Percentiles rank a stretch among this genome's conserved stretches.
Conservation (phyloP, 1,284 basidiomycete genomes). For the Ganoderma multipileum region DNA sequence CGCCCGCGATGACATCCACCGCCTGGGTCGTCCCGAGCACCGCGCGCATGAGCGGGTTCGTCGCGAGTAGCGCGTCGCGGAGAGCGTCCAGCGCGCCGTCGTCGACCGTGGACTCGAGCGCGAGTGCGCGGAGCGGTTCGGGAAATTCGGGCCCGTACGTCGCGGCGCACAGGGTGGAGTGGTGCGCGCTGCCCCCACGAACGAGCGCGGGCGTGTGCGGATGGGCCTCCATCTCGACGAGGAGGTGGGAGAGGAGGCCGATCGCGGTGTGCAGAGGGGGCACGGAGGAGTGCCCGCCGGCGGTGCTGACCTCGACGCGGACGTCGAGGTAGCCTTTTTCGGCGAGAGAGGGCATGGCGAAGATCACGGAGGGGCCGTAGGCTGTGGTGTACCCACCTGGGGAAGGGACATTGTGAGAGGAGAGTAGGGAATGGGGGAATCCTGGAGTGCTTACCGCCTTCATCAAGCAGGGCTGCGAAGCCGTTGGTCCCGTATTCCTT, state of each 20-base stretch:
- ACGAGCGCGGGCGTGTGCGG: constrained; percentile 47
- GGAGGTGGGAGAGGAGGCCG: constrained; percentile 56
- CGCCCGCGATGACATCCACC: constrained; percentile 69
- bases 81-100: constrained; percentile 37
- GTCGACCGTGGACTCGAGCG: constrained; percentile 19
- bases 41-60: constrained; percentile 36
- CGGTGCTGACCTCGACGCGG: constrained; percentile 51
- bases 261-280: constrained; percentile 66
- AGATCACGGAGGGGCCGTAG: constrained; percentile 43
- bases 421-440: neutral
- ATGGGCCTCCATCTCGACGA: constrained; percentile 55
- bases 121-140: constrained; percentile 24
- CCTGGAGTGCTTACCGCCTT: constrained; percentile 46
- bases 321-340: constrained; percentile 75
- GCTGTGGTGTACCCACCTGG: constrained; percentile 42
- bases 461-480: constrained; percentile 61
- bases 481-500: constrained; percentile 56
- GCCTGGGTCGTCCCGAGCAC: constrained; percentile 74
- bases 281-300: constrained; percentile 72
- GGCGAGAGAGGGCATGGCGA: constrained; percentile 57
- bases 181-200: constrained; percentile 34
- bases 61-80: constrained; percentile 42
- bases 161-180: constrained; percentile 35
- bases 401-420: neutral
- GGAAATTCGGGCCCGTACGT: constrained; percentile 33